A percentile compares a stretch with the other conserved stretches of the same genome.
phyloP scores from a whole-genome alignment of 192 early-diverging fungal species.

The Gamsiella multidivaricata region DNA sequence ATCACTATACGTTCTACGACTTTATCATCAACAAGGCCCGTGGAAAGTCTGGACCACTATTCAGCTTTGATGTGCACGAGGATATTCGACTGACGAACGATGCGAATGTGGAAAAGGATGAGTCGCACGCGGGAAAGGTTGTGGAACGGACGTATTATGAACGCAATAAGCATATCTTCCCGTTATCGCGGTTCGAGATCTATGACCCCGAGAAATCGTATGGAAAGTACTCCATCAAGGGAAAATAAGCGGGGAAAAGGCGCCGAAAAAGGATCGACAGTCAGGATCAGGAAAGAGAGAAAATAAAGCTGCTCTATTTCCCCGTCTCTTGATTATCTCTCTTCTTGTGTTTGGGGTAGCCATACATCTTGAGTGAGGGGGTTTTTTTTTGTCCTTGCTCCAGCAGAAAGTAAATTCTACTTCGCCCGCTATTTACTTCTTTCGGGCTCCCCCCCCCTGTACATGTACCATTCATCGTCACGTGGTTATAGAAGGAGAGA shows the following conservation, averaged over 20 bases:
- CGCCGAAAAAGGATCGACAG: too few relatives aligned
- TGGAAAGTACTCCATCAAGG: slow-evolving; percentile 53
- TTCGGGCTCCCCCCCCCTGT: too few relatives aligned
- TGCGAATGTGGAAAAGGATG: slow-evolving; percentile 87
- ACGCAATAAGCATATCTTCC: slow-evolving; percentile 96
- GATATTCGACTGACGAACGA: slow-evolving; percentile 89
- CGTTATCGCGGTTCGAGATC: slow-evolving; percentile 91
- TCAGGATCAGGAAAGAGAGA: neutral
- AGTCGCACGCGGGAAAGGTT: slow-evolving; percentile 96
- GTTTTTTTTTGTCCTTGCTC: too few relatives aligned
- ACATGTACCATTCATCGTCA: too few relatives aligned
- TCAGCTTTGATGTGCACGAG: slow-evolving; percentile 94
- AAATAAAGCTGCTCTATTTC: too few relatives aligned
- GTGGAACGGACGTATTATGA: slow-evolving; percentile 92
- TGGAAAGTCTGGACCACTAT: slow-evolving; percentile 96
- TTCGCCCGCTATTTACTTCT: too few relatives aligned
- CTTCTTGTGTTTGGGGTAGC: too few relatives aligned
- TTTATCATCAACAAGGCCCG: slow-evolving; percentile 95
- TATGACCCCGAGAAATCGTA: slow-evolving; percentile 84
- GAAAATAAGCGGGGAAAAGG: slow-evolving; percentile 8
- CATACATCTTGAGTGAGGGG: too few relatives aligned
- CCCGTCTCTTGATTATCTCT: too few relatives aligned
- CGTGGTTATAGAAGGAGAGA: too few relatives aligned
- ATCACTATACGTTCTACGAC: slow-evolving; percentile 93
- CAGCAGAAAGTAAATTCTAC: too few relatives aligned